A percentile compares a stretch with the other conserved stretches of the same genome.
These are phyloP conservation scores for Dimargaris cristalligena DNA, from an alignment of 192 early-diverging fungal species.

Conservation along the genomic window DNA sequence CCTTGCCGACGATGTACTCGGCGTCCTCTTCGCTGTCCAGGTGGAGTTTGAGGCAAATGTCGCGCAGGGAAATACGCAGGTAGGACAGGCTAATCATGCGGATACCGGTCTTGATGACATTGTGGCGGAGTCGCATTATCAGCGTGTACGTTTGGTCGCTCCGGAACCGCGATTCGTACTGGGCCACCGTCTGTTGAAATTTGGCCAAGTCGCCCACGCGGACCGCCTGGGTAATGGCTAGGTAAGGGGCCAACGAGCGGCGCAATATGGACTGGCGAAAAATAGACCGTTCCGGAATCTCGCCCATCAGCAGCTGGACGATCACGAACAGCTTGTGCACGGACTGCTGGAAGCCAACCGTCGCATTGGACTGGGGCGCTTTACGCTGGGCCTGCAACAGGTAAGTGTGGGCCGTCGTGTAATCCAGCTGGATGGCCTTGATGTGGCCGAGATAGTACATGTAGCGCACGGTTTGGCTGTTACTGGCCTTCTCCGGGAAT, in stretches of 20 bases:
- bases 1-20: conserved; percentile 97
- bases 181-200: conserved; percentile 75
- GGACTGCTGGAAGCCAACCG: conserved; percentile 90
- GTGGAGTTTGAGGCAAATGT: conserved; percentile 93
- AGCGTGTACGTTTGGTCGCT: conserved; percentile 80
- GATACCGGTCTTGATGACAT: conserved; percentile 98
- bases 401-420: conserved; percentile 75
- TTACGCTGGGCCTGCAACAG: conserved; percentile 91
- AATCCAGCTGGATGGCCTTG: conserved; percentile 96
- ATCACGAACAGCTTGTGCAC: conserved; percentile 92
- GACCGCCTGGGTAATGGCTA: conserved; percentile 92
- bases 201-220: conserved; percentile 84
- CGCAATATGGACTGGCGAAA: conserved; percentile 77
- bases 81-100: conserved; percentile 93
- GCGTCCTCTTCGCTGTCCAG: conserved; percentile 97
- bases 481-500: conserved; percentile 80
- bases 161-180: conserved; percentile 57
- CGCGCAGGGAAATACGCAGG: conserved; percentile 85
- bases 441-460: conserved; percentile 94
- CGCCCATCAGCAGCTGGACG: conserved; percentile 95
- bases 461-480: conserved; percentile 87
- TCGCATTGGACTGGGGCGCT: conserved; percentile 67
- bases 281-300: conserved; percentile 88
- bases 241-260: conserved; percentile 78
- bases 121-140: conserved; percentile 90